Conservation (phyloP, 805 yeast genomes). For the Allodekkera sacchari region DNA sequence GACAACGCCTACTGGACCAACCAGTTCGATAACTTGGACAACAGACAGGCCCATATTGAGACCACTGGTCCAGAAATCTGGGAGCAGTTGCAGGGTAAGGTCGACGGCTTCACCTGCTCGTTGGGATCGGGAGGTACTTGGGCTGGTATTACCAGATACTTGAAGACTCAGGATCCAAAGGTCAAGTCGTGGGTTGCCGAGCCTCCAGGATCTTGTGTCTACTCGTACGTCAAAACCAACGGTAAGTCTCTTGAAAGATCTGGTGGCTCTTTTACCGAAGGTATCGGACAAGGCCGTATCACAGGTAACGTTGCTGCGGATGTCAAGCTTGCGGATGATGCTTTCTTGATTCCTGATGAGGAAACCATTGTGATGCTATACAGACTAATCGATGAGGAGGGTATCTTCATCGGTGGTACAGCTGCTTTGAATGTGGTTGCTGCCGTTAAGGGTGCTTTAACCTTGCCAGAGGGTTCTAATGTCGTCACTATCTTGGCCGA, state of each 20-base stretch:
- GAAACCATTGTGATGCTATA: constrained; percentile 80
- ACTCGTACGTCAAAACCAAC: constrained; percentile 64
- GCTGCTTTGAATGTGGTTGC: constrained; percentile 88
- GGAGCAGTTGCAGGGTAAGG: constrained; percentile 74
- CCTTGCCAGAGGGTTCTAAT: constrained; percentile 68
- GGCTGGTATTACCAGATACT: constrained; percentile 75
- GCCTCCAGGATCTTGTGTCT: constrained; percentile 87
- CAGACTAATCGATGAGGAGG: constrained; percentile 80
- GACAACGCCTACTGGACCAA: constrained; percentile 91
- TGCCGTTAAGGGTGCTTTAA: constrained; percentile 67
- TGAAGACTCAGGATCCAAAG: constrained; percentile 59
- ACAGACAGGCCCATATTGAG: constrained; percentile 82
- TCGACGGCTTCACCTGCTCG: constrained; percentile 83
- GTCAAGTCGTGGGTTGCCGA: constrained; percentile 72
- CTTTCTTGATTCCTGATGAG: constrained; percentile 69
- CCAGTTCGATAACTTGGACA: constrained; percentile 82
- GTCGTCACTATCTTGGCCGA: constrained; percentile 88
- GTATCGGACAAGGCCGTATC: constrained; percentile 92
- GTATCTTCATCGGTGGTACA: constrained; percentile 85
- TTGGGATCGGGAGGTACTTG: constrained; percentile 94
- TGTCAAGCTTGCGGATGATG: constrained; percentile 68
- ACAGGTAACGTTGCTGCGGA: constrained; percentile 76
- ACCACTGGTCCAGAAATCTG: constrained; percentile 93
- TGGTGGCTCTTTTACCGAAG: constrained; percentile 90
- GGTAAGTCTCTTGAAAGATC: constrained; percentile 61